Conservation (phyloP, 2,329 filamentous ascomycete genomes). For the Blastomyces gilchristii region DNA sequence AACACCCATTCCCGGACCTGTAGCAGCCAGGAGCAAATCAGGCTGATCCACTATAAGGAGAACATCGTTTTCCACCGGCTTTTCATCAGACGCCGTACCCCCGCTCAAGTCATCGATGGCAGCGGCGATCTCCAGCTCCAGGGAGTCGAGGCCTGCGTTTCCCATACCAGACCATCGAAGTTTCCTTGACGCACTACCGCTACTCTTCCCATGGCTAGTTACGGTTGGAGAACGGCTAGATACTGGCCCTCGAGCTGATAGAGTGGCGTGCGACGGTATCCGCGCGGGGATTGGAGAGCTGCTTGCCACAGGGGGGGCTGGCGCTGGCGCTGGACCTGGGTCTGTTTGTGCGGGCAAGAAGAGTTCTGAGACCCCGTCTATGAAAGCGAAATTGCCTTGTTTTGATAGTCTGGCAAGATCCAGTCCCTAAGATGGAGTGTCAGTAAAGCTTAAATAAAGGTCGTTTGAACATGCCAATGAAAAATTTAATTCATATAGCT, state of each 20-base stretch:
- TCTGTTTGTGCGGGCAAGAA: constrained; percentile 28
- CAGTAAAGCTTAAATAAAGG: neutral
- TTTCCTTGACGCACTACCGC: constrained; percentile 20
- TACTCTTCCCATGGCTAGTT: constrained; percentile 9
- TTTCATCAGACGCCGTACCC: constrained; percentile 12
- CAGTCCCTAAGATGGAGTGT: constrained; percentile 46
- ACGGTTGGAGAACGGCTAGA: constrained; percentile 5
- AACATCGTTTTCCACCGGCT: constrained; percentile 25
- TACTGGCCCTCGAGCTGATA: neutral
- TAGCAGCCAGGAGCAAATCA: constrained; percentile 54
- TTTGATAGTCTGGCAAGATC: constrained; percentile 54
- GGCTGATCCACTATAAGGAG: constrained; percentile 58
- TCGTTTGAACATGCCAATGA: neutral
- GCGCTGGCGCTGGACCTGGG: constrained; percentile 16
- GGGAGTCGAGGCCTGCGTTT: constrained; percentile 24
- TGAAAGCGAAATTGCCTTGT: constrained; percentile 55
- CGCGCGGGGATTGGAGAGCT: constrained; percentile 7
- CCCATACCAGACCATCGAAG: constrained; percentile 13
- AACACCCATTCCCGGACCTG: constrained; percentile 38
- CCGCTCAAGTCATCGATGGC: constrained; percentile 25
- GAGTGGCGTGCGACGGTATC: neutral
- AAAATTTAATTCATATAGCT: neutral
- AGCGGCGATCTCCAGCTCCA: constrained; percentile 28
- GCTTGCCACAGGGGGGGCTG: constrained; percentile 9
- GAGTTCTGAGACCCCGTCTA: constrained; percentile 61